Conservation (phyloP, 257 asterid genomes). For the Plectranthus barbatus region DNA sequence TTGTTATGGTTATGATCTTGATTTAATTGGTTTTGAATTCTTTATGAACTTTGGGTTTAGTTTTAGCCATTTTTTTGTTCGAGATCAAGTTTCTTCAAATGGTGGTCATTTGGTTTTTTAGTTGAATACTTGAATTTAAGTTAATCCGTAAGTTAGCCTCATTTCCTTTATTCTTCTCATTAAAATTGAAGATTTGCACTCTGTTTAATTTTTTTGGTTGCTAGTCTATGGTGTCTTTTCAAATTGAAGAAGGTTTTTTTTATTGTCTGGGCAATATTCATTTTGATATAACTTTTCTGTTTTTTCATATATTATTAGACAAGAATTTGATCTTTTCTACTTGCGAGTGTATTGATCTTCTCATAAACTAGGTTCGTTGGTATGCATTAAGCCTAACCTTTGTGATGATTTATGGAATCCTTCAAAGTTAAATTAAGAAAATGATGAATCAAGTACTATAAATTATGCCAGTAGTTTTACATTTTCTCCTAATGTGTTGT, state of each 20-base stretch:
- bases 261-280: background rate
- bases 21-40: background rate
- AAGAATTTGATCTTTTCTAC: background rate
- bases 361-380: background rate
- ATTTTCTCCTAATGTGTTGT: background rate
- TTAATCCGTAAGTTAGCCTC: background rate
- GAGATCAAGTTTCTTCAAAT: background rate
- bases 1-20: slow-evolving; percentile 13
- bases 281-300: background rate
- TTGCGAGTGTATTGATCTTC: background rate
- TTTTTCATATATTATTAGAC: background rate
- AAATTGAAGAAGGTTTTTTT: background rate
- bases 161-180: too few species aligned
- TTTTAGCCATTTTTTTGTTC: background rate
- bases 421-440: background rate
- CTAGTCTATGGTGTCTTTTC: background rate
- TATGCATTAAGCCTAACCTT: background rate
- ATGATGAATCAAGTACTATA: background rate
- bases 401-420: background rate
- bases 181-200: background rate
- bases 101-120: background rate
- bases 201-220: background rate
- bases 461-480: background rate
- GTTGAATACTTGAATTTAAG: background rate
- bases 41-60: background rate